These are phyloP conservation scores for Mycena chlorophos DNA, from an alignment of 768 basidiomycete genomes.

Conservation along the genomic window DNA sequence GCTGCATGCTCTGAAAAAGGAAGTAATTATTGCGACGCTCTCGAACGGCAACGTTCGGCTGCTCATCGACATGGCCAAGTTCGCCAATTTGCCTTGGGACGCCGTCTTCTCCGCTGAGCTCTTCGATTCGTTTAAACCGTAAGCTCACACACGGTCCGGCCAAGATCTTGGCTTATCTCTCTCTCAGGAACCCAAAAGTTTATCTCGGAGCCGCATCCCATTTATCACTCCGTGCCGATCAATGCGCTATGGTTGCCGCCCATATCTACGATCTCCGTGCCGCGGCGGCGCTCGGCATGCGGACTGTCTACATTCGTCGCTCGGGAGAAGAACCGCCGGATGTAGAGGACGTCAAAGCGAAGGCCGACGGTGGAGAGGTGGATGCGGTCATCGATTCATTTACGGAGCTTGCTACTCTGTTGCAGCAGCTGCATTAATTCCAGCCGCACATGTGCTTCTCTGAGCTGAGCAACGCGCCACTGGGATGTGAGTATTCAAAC, in stretches of 20 bases:
- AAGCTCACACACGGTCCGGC: slow-evolving; percentile 20
- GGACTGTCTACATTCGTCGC: slow-evolving; percentile 59
- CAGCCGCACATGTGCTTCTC: too few species aligned
- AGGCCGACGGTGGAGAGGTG: slow-evolving; percentile 57
- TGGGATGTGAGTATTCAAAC: too few species aligned
- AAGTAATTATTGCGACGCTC: slow-evolving; percentile 50
- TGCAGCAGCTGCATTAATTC: too few species aligned
- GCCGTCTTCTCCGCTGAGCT: slow-evolving; percentile 61
- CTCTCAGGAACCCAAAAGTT: slow-evolving; percentile 46
- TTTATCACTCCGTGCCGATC: slow-evolving; percentile 47
- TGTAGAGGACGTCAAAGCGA: slow-evolving; percentile 37
- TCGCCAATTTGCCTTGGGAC: slow-evolving; percentile 66
- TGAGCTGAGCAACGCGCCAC: too few species aligned
- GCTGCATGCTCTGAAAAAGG: slow-evolving; percentile 51
- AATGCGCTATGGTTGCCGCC: slow-evolving; percentile 65
- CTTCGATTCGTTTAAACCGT: slow-evolving; percentile 68
- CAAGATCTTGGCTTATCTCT: background rate
- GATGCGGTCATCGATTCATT: slow-evolving; percentile 58
- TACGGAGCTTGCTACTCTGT: slow-evolving; percentile 41
- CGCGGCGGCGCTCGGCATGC: slow-evolving; percentile 53
- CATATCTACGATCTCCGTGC: slow-evolving; percentile 59
- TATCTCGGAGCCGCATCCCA: slow-evolving; percentile 54
- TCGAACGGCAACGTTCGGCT: slow-evolving; percentile 67
- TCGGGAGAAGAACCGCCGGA: slow-evolving; percentile 42
- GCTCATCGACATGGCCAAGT: slow-evolving; percentile 65